These are phyloP conservation scores for Rubus idaeus DNA, from an alignment of 306 rosid species.

Conservation along the genomic window DNA sequence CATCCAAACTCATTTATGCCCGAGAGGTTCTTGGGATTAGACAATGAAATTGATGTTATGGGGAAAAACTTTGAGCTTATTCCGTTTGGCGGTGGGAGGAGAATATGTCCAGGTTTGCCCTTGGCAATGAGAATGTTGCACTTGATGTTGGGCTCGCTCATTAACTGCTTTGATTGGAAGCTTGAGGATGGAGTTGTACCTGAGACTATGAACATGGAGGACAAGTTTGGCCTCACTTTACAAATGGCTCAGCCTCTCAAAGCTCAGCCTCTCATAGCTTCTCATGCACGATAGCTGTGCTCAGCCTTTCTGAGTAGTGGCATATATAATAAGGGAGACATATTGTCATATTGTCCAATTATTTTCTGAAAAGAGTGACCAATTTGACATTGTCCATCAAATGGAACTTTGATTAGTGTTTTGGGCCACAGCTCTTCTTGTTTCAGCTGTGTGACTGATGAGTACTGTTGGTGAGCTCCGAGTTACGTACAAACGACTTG, in stretches of 20 bases:
- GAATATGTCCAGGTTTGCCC: slow-evolving; percentile 43
- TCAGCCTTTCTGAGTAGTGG: not conserved
- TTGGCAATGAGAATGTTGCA: slow-evolving; percentile 36
- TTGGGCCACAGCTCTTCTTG: not conserved
- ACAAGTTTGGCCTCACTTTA: slow-evolving; percentile 10
- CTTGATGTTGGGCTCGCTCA: slow-evolving; percentile 38
- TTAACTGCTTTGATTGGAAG: slow-evolving; percentile 41
- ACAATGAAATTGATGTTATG: slow-evolving; percentile 5
- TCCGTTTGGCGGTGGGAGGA: slow-evolving; percentile 41
- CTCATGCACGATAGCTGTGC: not conserved
- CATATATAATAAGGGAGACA: not conserved
- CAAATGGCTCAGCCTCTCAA: not conserved
- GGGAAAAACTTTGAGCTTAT: slow-evolving; percentile 37
- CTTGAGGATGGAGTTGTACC: slow-evolving; percentile 28
- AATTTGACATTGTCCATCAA: not conserved
- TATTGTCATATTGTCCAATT: not conserved
- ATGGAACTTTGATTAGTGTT: not conserved
- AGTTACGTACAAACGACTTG: too few relatives aligned
- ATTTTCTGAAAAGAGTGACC: not conserved
- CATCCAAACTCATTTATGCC: slow-evolving; percentile 12
- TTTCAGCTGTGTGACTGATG: too few relatives aligned
- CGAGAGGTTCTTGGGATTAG: slow-evolving; percentile 26
- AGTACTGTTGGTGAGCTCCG: too few relatives aligned
- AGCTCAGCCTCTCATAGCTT: slow-evolving; percentile 17
- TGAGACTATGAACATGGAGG: slow-evolving; percentile 1